Percentiles rank a stretch among this genome's conserved stretches.
These are phyloP conservation scores for Ustilago curta DNA, from an alignment of 1,284 basidiomycete species.

Conservation along the genomic window DNA sequence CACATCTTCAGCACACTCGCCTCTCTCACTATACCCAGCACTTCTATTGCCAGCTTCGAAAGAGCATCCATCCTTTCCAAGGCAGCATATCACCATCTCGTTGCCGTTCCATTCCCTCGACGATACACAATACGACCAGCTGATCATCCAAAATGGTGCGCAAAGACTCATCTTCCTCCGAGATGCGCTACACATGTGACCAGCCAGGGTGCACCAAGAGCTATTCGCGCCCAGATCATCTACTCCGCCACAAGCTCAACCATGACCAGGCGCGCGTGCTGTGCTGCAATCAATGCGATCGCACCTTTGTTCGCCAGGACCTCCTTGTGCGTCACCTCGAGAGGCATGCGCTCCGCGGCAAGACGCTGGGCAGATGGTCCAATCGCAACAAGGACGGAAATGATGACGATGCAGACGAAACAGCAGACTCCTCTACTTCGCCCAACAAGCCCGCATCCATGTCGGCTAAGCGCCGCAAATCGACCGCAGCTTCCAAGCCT, in stretches of 20 bases:
- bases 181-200: constrained; percentile 54
- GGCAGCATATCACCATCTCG: not conserved
- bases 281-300: constrained; percentile 56
- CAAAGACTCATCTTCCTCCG: constrained; percentile 42
- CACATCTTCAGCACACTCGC: not conserved
- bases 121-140: not conserved
- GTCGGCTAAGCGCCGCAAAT: constrained; percentile 26
- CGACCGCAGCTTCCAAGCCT: constrained; percentile 9
- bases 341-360: constrained; percentile 53
- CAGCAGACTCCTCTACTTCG: constrained; percentile 12
- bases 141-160: constrained; percentile 21
- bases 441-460: constrained; percentile 7
- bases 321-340: constrained; percentile 56
- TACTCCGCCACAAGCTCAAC: constrained; percentile 58
- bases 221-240: constrained; percentile 58
- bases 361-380: constrained; percentile 58
- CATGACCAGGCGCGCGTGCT: constrained; percentile 54
- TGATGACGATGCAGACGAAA: constrained; percentile 34
- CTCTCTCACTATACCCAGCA: not conserved
- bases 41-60: not conserved
- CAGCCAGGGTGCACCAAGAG: constrained; percentile 54
- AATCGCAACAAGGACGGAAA: constrained; percentile 42
- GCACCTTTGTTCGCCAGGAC: constrained; percentile 61
- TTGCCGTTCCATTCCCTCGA: not conserved
- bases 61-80: not conserved